A percentile compares a stretch with the other conserved stretches of the same genome.
Evolutionary conservation across 164 flowering plant species (phyloP).

Genomic region (Saururus chinensis): DNA sequence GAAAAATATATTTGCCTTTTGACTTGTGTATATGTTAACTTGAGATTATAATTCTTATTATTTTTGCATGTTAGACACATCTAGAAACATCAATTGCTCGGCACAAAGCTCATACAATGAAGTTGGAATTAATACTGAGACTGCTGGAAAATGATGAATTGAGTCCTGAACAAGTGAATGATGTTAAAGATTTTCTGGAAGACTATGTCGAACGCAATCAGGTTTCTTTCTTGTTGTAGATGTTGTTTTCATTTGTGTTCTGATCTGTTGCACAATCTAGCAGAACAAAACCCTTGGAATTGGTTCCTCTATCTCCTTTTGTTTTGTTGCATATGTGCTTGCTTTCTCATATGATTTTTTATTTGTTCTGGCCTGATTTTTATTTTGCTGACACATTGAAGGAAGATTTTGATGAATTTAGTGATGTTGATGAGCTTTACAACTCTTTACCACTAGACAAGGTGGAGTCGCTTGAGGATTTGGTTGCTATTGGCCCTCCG

Average conservation of each 20-base stretch:
- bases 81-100: constrained; percentile 79
- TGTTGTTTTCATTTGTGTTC: no score
- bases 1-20: background rate
- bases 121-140: constrained; percentile 86
- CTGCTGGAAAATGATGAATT: constrained; percentile 92
- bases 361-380: background rate
- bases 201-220: constrained; percentile 98
- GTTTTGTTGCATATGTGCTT: background rate
- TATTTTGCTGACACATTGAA: constrained; percentile 16
- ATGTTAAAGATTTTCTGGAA: constrained; percentile 85
- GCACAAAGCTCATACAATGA: constrained; percentile 94
- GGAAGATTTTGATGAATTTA: constrained; percentile 98
- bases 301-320: background rate
- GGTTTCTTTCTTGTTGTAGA: constrained; percentile 26
- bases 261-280: no score
- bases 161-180: constrained; percentile 97
- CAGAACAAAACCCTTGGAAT: background rate
- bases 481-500: constrained; percentile 75
- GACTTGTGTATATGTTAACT: background rate
- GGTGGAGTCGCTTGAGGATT: constrained; percentile 93
- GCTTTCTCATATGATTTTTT: background rate
- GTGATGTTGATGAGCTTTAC: constrained; percentile 93
- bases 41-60: background rate
- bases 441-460: constrained; percentile 70
- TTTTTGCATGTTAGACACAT: constrained; percentile 51